These are phyloP conservation scores for Austropuccinia psidii DNA, from an alignment of 1,284 basidiomycete species.

Conservation along the genomic window DNA sequence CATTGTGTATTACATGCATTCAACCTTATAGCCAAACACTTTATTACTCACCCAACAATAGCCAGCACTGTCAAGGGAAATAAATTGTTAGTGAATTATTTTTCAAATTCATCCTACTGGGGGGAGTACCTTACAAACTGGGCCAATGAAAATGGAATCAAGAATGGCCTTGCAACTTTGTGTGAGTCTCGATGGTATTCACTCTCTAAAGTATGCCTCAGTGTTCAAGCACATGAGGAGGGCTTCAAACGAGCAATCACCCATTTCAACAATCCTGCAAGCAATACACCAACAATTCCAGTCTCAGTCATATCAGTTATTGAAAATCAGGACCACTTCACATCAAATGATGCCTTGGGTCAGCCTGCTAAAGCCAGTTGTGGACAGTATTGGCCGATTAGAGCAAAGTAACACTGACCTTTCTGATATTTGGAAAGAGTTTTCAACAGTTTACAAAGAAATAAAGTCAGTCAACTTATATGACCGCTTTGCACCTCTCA, in stretches of 20 bases:
- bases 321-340: slow-evolving; percentile 13
- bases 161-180: neutral
- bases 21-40: too few species aligned
- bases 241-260: neutral
- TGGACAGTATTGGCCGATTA: neutral
- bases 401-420: neutral
- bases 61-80: neutral
- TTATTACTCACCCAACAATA: slow-evolving; percentile 1
- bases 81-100: slow-evolving; percentile 19
- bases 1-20: slow-evolving; percentile 17
- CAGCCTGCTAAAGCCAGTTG: neutral
- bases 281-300: neutral
- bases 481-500: neutral
- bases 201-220: neutral
- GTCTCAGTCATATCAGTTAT: neutral
- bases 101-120: neutral
- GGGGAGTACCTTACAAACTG: slow-evolving; percentile 1
- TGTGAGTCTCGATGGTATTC: neutral
- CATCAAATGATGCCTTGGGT: slow-evolving; percentile 5
- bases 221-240: neutral
- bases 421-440: slow-evolving; percentile 16
- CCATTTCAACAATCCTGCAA: neutral
- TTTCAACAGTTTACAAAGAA: neutral
- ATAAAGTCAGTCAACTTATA: neutral
- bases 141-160: slow-evolving; percentile 2